Percentiles rank a stretch among this genome's conserved stretches.
phyloP scores from a whole-genome alignment of 2,329 filamentous ascomycete species.

The Cytospora mali region DNA sequence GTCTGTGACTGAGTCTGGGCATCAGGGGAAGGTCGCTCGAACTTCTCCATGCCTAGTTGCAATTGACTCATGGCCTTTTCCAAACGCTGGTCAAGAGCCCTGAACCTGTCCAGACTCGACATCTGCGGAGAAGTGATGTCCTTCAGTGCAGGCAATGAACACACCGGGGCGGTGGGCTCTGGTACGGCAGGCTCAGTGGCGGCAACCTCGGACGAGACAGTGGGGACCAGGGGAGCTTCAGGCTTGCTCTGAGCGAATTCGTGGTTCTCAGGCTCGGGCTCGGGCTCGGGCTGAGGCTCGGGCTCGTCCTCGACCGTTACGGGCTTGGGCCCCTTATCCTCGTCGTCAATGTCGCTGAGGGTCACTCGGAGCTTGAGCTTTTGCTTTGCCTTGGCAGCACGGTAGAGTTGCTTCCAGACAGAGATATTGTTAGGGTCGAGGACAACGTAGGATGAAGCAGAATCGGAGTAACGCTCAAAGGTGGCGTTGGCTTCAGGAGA shows the following conservation, averaged over 20 bases:
- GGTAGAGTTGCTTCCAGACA: conserved; percentile 95
- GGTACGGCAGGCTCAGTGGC: conserved; percentile 1
- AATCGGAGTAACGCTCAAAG: conserved; percentile 96
- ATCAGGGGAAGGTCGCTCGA: conserved; percentile 11
- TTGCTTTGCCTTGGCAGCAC: conserved; percentile 95
- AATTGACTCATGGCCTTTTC: conserved; percentile 21
- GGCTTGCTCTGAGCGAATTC: conserved; percentile 29
- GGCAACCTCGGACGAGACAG: conserved; percentile 15
- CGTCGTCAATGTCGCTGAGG: conserved; percentile 41
- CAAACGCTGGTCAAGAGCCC: conserved; percentile 7
- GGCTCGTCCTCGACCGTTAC: conserved; percentile 56
- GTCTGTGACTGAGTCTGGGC: conserved; percentile 1
- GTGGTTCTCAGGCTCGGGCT: conserved; percentile 26
- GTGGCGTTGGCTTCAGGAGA: conserved; percentile 62
- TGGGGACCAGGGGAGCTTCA: conserved; percentile 29
- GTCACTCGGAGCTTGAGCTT: conserved; percentile 89
- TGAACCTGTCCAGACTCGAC: conserved; percentile 15
- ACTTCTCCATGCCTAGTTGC: conserved; percentile 21
- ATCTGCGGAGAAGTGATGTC: background rate
- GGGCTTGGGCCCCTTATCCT: conserved; percentile 42
- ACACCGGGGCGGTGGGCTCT: background rate
- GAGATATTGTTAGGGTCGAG: conserved; percentile 77
- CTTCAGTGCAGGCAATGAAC: conserved; percentile 1
- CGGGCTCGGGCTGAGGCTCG: conserved; percentile 38
- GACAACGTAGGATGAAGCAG: conserved; percentile 75